Conservation (phyloP, 2,329 filamentous ascomycete species). For the Colletotrichum lindemuthianum region DNA sequence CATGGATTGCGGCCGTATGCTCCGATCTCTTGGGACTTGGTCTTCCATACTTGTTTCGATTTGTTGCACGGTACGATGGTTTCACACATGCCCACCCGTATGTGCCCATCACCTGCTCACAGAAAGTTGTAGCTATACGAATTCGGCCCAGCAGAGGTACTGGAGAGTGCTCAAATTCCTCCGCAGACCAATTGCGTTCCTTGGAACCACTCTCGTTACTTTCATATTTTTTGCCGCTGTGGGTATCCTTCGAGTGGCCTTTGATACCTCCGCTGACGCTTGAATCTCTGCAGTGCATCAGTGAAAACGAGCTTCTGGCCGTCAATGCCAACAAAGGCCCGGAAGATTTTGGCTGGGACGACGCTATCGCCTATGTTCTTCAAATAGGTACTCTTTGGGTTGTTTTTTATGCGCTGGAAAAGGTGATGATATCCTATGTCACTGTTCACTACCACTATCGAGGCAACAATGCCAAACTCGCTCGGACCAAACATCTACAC, state of each 20-base stretch:
- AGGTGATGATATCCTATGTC: constrained; percentile 43
- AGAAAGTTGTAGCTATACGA: constrained; percentile 39
- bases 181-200: constrained; percentile 39
- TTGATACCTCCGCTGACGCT: too few species aligned
- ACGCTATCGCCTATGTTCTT: constrained; percentile 18
- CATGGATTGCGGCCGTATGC: constrained; percentile 38
- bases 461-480: constrained; percentile 35
- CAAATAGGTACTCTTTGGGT: constrained; percentile 39
- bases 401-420: constrained; percentile 42
- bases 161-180: constrained; percentile 42
- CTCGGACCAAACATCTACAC: constrained; percentile 39
- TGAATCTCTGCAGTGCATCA: constrained; percentile 32
- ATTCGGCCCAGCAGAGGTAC: constrained; percentile 42
- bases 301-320: constrained; percentile 31
- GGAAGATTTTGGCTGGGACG: constrained; percentile 22
- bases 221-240: constrained; percentile 36
- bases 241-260: background rate
- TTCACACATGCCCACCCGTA: background rate
- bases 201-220: constrained; percentile 34
- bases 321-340: constrained; percentile 34
- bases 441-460: constrained; percentile 44
- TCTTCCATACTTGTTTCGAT: constrained; percentile 41
- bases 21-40: constrained; percentile 37
- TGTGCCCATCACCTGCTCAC: background rate
- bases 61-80: constrained; percentile 38